Evolutionary conservation across 352 stramenopile genomes (phyloP).

Genomic region (Globisporangium orthogonon): DNA sequence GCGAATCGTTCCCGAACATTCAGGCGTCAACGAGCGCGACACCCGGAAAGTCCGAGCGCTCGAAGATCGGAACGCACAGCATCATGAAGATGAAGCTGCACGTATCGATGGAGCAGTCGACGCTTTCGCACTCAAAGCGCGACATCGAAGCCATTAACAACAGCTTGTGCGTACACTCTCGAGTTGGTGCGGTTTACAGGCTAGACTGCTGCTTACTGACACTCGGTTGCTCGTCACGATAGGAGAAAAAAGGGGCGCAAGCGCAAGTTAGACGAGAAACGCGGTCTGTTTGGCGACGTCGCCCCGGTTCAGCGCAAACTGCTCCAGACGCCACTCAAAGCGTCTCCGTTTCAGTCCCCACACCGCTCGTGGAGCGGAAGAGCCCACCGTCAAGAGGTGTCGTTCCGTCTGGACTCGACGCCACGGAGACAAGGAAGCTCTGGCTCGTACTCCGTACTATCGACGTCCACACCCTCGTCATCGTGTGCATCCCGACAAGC

Average conservation of each 20-base stretch:
- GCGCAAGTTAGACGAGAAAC: conserved; percentile 47
- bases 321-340: conserved; percentile 65
- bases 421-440: conserved; percentile 7
- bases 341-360: conserved; percentile 21
- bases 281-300: conserved; percentile 14
- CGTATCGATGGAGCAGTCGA: conserved; percentile 39
- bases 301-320: conserved; percentile 63
- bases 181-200: neutral
- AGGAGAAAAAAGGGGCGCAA: conserved; percentile 62
- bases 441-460: conserved; percentile 7
- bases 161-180: conserved; percentile 39
- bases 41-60: conserved; percentile 56
- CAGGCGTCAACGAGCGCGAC: conserved; percentile 67
- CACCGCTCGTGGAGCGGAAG: conserved; percentile 36
- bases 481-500: neutral
- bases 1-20: conserved; percentile 72
- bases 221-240: neutral
- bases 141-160: conserved; percentile 84
- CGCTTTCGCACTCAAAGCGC: conserved; percentile 39
- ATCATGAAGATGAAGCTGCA: conserved; percentile 81
- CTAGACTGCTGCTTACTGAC: neutral
- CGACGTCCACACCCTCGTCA: conserved; percentile 3
- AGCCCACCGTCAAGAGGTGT: conserved; percentile 10
- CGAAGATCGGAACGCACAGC: conserved; percentile 47
- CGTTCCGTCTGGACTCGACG: neutral